A percentile compares a stretch with the other conserved stretches of the same genome.
Evolutionary conservation across 2,329 filamentous ascomycete genomes (phyloP).

Genomic region (Ceratocystis variospora): DNA sequence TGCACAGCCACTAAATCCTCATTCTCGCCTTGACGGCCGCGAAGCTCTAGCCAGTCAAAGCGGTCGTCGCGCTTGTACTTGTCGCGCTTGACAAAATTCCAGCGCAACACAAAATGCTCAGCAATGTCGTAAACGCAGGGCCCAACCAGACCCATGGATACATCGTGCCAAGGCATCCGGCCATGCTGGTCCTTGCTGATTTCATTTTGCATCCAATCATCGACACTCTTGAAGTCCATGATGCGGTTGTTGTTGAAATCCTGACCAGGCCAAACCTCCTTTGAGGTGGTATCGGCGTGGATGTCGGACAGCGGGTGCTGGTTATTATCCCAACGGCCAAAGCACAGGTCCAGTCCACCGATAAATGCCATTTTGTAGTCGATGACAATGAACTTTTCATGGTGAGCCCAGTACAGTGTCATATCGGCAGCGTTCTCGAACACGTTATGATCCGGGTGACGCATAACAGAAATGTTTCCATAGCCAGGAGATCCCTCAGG

Average conservation of each 20-base stretch:
- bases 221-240: constrained; percentile 84
- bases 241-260: constrained; percentile 97
- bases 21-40: constrained; percentile 60
- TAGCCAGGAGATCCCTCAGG: constrained; percentile 68
- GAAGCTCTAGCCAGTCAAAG: constrained; percentile 74
- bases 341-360: constrained; percentile 87
- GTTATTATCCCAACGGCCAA: constrained; percentile 81
- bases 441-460: constrained; percentile 90
- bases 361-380: constrained; percentile 88
- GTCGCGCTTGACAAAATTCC: constrained; percentile 95
- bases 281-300: constrained; percentile 65
- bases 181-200: constrained; percentile 81
- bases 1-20: constrained; percentile 84
- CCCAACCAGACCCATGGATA: constrained; percentile 80
- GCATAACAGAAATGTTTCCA: constrained; percentile 78
- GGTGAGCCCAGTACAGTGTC: constrained; percentile 96
- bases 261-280: constrained; percentile 87
- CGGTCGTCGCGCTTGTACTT: constrained; percentile 84
- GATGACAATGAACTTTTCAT: constrained; percentile 94
- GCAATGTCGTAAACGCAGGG: constrained; percentile 87
- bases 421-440: constrained; percentile 89
- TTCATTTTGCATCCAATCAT: constrained; percentile 88
- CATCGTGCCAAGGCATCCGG: constrained; percentile 97
- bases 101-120: constrained; percentile 84
- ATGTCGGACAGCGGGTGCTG: constrained; percentile 79